Conservation (phyloP, 2,329 filamentous ascomycete species). For the Aspergillus phoenicis region DNA sequence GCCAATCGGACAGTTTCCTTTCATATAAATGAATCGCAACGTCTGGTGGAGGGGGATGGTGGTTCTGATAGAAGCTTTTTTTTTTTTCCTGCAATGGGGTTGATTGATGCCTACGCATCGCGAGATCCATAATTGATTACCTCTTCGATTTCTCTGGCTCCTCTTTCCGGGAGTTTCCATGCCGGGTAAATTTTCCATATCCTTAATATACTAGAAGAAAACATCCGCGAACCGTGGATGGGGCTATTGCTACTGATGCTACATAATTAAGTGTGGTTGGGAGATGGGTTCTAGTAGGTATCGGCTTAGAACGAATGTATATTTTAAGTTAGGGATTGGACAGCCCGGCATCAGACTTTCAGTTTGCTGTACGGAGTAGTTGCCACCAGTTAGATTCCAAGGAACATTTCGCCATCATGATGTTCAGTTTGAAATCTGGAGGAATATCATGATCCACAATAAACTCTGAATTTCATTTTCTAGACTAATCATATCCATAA, state of each 20-base stretch:
- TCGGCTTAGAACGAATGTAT: neutral
- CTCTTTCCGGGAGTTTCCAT: neutral
- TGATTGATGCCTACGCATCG: neutral
- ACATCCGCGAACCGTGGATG: neutral
- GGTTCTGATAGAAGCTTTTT: neutral
- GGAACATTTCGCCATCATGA: neutral
- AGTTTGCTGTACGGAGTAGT: neutral
- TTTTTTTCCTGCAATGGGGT: neutral
- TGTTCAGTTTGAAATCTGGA: neutral
- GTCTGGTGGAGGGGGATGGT: neutral
- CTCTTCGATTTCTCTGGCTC: neutral
- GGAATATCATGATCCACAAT: neutral
- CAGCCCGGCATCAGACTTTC: neutral
- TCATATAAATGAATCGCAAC: neutral
- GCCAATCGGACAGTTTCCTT: conserved; percentile 5
- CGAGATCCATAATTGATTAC: neutral
- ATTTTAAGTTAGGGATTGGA: neutral
- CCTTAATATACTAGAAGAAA: neutral
- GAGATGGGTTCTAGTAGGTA: neutral
- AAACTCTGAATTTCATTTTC: neutral
- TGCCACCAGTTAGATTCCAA: neutral
- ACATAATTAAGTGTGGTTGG: neutral
- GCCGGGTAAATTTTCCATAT: neutral
- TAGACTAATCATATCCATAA: neutral
- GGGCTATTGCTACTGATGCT: neutral